These are phyloP conservation scores for Triticum timopheevii DNA, from an alignment of 176 grass and related monocot genomes.

Conservation along the genomic window DNA sequence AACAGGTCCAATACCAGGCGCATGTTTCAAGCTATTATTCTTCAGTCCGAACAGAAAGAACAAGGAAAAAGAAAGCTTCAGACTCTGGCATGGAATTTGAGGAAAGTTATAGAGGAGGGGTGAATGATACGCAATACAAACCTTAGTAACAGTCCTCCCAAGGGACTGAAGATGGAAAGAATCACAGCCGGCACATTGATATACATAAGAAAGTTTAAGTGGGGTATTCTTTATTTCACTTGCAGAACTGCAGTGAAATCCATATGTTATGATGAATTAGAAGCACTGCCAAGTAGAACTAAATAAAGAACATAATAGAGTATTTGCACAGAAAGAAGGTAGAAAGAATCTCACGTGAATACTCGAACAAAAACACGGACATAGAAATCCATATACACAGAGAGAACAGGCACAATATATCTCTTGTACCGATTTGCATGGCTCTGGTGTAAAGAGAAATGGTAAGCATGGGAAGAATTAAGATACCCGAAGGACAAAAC, in stretches of 20 bases:
- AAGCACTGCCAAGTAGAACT: constrained; percentile 10
- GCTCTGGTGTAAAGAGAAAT: constrained; percentile 58
- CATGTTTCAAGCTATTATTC: constrained; percentile 83
- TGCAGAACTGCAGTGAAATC: constrained; percentile 67
- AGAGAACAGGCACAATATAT: constrained; percentile 93
- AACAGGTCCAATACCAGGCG: constrained; percentile 84
- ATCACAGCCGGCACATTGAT: constrained; percentile 94
- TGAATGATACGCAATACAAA: constrained; percentile 27
- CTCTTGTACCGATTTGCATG: constrained; percentile 97
- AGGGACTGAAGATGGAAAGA: constrained; percentile 93
- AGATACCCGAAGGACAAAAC: not conserved
- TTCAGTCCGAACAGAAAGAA: constrained; percentile 29
- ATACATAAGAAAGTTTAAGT: constrained; percentile 97
- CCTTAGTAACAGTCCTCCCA: constrained; percentile 77
- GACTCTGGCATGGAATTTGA: not conserved
- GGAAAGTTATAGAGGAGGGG: not conserved
- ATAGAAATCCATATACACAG: constrained; percentile 96
- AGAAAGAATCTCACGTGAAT: constrained; percentile 67
- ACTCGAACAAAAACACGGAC: constrained; percentile 97
- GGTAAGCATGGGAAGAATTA: constrained; percentile 14
- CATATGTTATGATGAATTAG: constrained; percentile 22
- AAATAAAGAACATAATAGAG: constrained; percentile 9
- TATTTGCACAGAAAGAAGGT: not conserved
- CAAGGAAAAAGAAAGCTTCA: constrained; percentile 36
- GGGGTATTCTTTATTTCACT: constrained; percentile 92